phyloP scores from a whole-genome alignment of 352 stramenopile genomes.

The Discostella stelligera region DNA sequence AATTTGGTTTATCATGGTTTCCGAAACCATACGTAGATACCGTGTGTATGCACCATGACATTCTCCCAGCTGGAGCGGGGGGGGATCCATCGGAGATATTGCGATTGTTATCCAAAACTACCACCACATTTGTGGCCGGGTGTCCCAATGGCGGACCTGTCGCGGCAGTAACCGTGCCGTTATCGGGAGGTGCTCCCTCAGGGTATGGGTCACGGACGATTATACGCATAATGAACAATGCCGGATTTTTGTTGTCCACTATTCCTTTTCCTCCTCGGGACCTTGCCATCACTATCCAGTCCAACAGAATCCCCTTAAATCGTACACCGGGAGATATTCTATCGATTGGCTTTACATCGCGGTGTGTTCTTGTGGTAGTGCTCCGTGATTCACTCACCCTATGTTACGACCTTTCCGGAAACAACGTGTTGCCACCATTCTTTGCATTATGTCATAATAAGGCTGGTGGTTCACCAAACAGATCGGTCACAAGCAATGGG shows the following conservation, averaged over 20 bases:
- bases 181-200: conserved; percentile 31
- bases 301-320: conserved; percentile 21
- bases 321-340: conserved; percentile 60
- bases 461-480: background rate
- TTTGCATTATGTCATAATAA: conserved; percentile 38
- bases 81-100: conserved; percentile 31
- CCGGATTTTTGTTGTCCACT: conserved; percentile 46
- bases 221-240: conserved; percentile 72
- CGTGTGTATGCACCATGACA: conserved; percentile 26
- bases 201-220: conserved; percentile 42
- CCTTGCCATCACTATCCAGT: conserved; percentile 7
- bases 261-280: conserved; percentile 64
- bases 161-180: conserved; percentile 63
- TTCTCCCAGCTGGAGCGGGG: background rate
- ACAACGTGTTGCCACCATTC: conserved; percentile 65
- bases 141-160: conserved; percentile 77
- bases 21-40: conserved; percentile 38
- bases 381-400: conserved; percentile 69
- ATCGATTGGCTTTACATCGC: conserved; percentile 71
- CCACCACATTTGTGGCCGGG: conserved; percentile 64
- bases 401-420: conserved; percentile 64
- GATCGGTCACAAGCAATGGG: conserved; percentile 16
- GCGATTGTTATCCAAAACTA: conserved; percentile 64
- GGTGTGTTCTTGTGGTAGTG: conserved; percentile 63
- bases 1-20: conserved; percentile 44